Evolutionary conservation across 306 rosid species (phyloP), one percentile per base, ranked within the genome.

Genomic region (Sesbania bispinosa): DNA sequence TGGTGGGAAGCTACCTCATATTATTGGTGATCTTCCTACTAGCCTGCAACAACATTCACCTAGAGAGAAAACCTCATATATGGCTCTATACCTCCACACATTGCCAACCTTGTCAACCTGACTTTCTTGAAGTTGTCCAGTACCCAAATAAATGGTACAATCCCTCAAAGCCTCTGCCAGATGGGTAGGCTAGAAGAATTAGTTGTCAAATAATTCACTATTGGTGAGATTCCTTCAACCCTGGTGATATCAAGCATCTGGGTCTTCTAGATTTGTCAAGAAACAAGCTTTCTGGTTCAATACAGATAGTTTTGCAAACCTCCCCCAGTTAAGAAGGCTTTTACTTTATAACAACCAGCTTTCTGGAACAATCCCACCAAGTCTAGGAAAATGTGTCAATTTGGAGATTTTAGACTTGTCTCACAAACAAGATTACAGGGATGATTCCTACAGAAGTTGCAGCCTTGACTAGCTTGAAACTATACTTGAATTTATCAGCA

Each of bases 351-450:
- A 74, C 5, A 94, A 94, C 77, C 84, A 77, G 42, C 95, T 94
- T 74, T 80, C 97, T 0, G 96, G 98, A 23, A 77, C 85, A 36
- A 94, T 94, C 54, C 95, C 96, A 10, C 85, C 86, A 6, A 87
- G 91, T 78, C 84, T 94, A 1, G 97, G 95, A 66, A 83, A 83
- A 80, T 90, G 97, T 69, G 74, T 77, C 63, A 94, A 94, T 53
- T 71, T 90, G 64, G 97, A 90, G 80, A 89, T 94, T 80, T 62
- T 94, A 33, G 97, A 94, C 81, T 90, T 94, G 47, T 90, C 98
- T 53, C 79, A 64, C 53, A 94, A n/a, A 94, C 71, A 82, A 45
- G n/a, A 79, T 94, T 63, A 80, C 82, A 1, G 95, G 99, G 16
- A 19, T 51, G 50, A 84, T 94, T 85, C 97, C 97, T 27, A 50